Conservation (phyloP, 1,139 yeast species). For the Hansenula lynferdii region DNA sequence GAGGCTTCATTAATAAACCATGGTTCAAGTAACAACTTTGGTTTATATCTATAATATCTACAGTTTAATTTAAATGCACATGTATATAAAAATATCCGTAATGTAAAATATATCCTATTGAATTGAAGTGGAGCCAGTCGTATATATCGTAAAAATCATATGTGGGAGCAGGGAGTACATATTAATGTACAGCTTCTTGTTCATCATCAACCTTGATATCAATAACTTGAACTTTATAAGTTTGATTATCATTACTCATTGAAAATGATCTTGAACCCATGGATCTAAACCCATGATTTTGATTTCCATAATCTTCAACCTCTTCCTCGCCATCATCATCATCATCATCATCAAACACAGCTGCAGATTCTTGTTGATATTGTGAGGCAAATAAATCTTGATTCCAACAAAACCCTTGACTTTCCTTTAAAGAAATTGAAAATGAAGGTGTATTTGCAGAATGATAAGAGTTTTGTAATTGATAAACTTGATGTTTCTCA, state of each 20-base stretch:
- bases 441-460: conserved; percentile 14
- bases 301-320: conserved; percentile 3
- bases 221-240: conserved; percentile 44
- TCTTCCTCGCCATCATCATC: conserved; percentile 10
- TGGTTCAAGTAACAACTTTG: conserved; percentile 19
- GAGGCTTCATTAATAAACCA: conserved; percentile 5
- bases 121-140: too few species aligned
- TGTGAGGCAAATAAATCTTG: conserved; percentile 69
- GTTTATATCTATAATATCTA: conserved; percentile 15
- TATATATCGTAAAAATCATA: too few species aligned
- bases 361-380: conserved; percentile 52
- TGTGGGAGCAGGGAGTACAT: background rate
- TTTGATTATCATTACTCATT: conserved; percentile 12
- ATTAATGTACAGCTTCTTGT: conserved; percentile 3
- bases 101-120: too few species aligned
- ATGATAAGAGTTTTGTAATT: conserved; percentile 26
- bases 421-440: conserved; percentile 43
- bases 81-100: background rate
- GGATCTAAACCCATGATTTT: background rate
- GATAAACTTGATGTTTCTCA: conserved; percentile 58
- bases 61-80: background rate
- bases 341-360: conserved; percentile 31
- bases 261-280: conserved; percentile 9
- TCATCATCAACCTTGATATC: conserved; percentile 45
- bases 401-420: conserved; percentile 73